phyloP scores from a whole-genome alignment of 805 yeast genomes.

The Grigorovia transvaalensis region DNA sequence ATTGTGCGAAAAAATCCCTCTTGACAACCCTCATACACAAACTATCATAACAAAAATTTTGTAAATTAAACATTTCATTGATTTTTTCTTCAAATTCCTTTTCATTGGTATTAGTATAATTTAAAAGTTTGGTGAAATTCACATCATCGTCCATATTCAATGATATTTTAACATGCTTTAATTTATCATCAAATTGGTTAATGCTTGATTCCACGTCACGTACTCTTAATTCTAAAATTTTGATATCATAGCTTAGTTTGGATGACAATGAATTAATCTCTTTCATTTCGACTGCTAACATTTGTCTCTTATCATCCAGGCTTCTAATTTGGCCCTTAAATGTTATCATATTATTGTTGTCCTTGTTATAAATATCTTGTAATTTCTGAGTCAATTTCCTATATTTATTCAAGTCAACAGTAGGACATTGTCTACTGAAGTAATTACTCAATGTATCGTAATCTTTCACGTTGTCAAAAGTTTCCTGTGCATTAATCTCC shows the following conservation, averaged over 20 bases:
- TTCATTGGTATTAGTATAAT: conserved; percentile 7
- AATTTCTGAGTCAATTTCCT: not conserved
- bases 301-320: conserved; percentile 21
- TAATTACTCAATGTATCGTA: not conserved
- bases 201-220: conserved; percentile 60
- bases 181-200: conserved; percentile 31
- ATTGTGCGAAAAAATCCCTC: conserved; percentile 7
- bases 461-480: conserved; percentile 5
- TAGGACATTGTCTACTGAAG: not conserved
- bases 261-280: conserved; percentile 51
- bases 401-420: not conserved
- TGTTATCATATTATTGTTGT: conserved; percentile 10
- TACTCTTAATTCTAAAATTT: conserved; percentile 48
- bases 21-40: conserved; percentile 9
- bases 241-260: conserved; percentile 54
- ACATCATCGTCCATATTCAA: conserved; percentile 3
- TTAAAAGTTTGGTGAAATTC: conserved; percentile 4
- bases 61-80: conserved; percentile 8
- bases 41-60: conserved; percentile 14
- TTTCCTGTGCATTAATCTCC: conserved; percentile 7
- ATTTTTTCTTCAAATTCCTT: conserved; percentile 13
- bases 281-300: conserved; percentile 31
- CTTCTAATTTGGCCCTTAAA: conserved; percentile 14
- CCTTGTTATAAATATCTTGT: not conserved
- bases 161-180: conserved; percentile 14